Conservation (phyloP, 805 yeast genomes). For the Ogataea siamensis region DNA sequence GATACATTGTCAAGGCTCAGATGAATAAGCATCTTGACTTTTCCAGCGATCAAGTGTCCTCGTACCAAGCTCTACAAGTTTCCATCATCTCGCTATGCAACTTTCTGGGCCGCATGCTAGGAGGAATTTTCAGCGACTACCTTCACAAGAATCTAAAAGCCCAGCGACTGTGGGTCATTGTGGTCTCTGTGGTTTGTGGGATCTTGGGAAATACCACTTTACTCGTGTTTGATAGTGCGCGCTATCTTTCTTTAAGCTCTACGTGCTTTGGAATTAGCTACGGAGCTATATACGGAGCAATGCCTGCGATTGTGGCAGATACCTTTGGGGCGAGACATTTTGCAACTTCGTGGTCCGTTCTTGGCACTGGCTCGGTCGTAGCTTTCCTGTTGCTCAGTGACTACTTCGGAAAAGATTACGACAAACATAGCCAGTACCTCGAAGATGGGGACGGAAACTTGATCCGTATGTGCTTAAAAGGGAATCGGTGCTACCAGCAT, state of each 20-base stretch:
- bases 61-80: slow-evolving; percentile 68
- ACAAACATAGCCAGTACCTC: slow-evolving; percentile 39
- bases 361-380: slow-evolving; percentile 67
- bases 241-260: slow-evolving; percentile 48
- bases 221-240: slow-evolving; percentile 39
- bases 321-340: slow-evolving; percentile 64
- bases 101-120: slow-evolving; percentile 58
- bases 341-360: slow-evolving; percentile 74
- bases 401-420: slow-evolving; percentile 55
- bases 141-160: slow-evolving; percentile 48
- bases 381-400: slow-evolving; percentile 53
- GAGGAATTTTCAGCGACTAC: slow-evolving; percentile 67
- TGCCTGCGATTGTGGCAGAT: slow-evolving; percentile 76
- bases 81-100: slow-evolving; percentile 63
- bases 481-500: slow-evolving; percentile 47
- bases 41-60: slow-evolving; percentile 38
- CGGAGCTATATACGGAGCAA: slow-evolving; percentile 70
- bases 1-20: slow-evolving; percentile 61
- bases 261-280: slow-evolving; percentile 60
- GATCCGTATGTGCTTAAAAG: slow-evolving; percentile 41
- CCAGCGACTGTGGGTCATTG: slow-evolving; percentile 66
- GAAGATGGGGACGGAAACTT: slow-evolving; percentile 32
- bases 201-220: slow-evolving; percentile 38
- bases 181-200: slow-evolving; percentile 39
- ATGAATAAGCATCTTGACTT: slow-evolving; percentile 26